Evolutionary conservation across 1,139 yeast species (phyloP), one percentile per base, ranked within the genome.

Genomic region (Pichia sp.): DNA sequence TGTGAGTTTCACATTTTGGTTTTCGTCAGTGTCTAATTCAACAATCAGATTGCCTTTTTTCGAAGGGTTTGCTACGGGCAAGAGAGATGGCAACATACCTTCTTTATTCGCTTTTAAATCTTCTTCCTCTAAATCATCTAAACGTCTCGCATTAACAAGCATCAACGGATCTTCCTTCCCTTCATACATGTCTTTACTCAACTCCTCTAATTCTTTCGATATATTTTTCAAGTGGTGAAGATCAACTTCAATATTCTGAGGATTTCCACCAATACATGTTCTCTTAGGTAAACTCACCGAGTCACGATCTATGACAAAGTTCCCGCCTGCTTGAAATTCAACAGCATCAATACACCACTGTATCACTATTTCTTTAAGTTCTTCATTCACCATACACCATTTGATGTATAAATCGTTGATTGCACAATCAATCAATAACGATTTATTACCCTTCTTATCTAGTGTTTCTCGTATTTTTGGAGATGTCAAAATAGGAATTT

Each of bases 391-490:
- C 51, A 80, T 76, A 50, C 85, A 74, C 84, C 92, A 84, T 55
- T 76, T 75, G 70, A 84, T 79, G 57, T 90, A 80, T 14, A 71
- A 71, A 17, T 79, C 75, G 65, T 85, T 81, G 53, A 88, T 78
- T 43, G 91, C 84, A 67, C 96, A 89, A 67, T 90, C 96, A 64
- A 83, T 81, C 3, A 88, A 90, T 43, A 79, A 72, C 40, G 90
- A 81, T 17, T 74, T 71, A 9, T 73, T 72, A 0, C 95, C 95
- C 63, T 84, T 83, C 67, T 89, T 89, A 65, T 91, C 97, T 17
- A 60, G 68, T 44, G 79, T 84, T 10, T 64, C 63, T 17, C 84
- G 67, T 55, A 77, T 70, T 54, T 78, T 79, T 0, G 75, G 72
- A 0, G 92, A 83, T 0, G 88, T 80, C 0, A 87, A 78, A 9